Base-by-base conservation (phyloP, 352 stramenopile genomes). In the Pythium vanterpoolii region DNA sequence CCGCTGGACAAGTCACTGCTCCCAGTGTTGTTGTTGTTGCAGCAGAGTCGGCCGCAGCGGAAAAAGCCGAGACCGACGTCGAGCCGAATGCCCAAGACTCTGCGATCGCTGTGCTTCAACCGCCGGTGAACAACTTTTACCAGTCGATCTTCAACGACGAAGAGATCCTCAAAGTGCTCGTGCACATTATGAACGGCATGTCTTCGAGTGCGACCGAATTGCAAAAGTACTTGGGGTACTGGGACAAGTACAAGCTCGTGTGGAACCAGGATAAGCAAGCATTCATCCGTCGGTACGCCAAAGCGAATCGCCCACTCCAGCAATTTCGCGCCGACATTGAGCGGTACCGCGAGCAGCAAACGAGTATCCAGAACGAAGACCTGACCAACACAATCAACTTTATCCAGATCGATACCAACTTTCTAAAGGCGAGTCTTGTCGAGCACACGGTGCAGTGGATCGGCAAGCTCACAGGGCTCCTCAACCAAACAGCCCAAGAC, bases 101-200 rank as follows among this genome's bases (percentile, higher is more conserved):
- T 5, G 39, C 27, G 36, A 61, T 8, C 30, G 33, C 46, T 18
- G 5, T 21, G 19, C 16, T 44, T n/a, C 18, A 27, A 16, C 27
- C 44, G 4, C 57, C 49, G 1, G 52, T 66, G 24, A 92, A 74
- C 67, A 92, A 86, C 31, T 98, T 97, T 51, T 98, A 96, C 60
- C 83, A 97, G 50, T 93, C 85, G n/a, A 97, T 98, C 52, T 97
- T 93, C 59, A 97, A 98, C 46, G 93, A 98, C 58, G 89, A 97
- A 68, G 95, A 98, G 55, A 98, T 97, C 34, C 69, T 98, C 3
- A 98, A 98, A 62, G 86, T 98, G 11, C 73, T 97, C 7, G 90
- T 98, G 1, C 86, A 97, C 49, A 97, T 98, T 54, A 98, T 98
- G 91, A 98, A 98, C 65, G 93, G 93, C 11, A 98, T 98, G 90